These are phyloP conservation scores for Fusarium equiseti DNA, from an alignment of 2,329 filamentous ascomycete species.

Conservation along the genomic window DNA sequence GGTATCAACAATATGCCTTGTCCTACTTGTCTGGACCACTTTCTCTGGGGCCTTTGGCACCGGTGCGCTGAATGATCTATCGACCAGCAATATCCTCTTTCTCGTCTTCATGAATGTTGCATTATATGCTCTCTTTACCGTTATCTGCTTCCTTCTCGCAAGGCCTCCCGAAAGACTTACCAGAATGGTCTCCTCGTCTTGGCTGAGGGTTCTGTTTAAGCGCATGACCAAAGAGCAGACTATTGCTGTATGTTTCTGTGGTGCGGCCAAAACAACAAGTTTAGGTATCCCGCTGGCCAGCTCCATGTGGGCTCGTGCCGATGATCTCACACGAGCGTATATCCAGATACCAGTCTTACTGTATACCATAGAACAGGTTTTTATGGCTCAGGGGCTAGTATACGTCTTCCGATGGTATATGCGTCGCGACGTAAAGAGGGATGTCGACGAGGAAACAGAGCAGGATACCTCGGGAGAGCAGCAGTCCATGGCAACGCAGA, in stretches of 20 bases:
- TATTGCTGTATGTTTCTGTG: constrained; percentile 79
- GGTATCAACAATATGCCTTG: constrained; percentile 61
- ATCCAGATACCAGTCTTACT: constrained; percentile 74
- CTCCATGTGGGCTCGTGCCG: constrained; percentile 73
- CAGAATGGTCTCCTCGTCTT: constrained; percentile 26
- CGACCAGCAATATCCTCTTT: constrained; percentile 72
- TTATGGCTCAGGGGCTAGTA: constrained; percentile 60
- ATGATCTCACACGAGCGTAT: constrained; percentile 66
- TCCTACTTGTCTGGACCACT: constrained; percentile 69
- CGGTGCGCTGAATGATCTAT: constrained; percentile 69
- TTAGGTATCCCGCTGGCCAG: constrained; percentile 76
- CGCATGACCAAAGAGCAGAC: constrained; percentile 71
- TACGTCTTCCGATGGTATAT: constrained; percentile 63
- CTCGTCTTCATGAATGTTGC: constrained; percentile 76
- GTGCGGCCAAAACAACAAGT: constrained; percentile 78
- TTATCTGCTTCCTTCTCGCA: constrained; percentile 67
- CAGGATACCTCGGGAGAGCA: constrained; percentile 7
- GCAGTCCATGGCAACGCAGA: constrained; percentile 4
- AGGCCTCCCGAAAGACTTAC: constrained; percentile 55
- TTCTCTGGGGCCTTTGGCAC: constrained; percentile 76
- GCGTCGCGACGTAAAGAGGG: constrained; percentile 42
- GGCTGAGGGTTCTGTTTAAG: constrained; percentile 53
- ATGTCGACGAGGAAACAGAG: constrained; percentile 38
- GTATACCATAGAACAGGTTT: constrained; percentile 69
- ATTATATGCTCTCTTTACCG: constrained; percentile 71